Percentiles rank a stretch among this genome's conserved stretches.
These are phyloP conservation scores for Isatis tinctoria DNA, from an alignment of 345 rosid genomes.

Conservation along the genomic window DNA sequence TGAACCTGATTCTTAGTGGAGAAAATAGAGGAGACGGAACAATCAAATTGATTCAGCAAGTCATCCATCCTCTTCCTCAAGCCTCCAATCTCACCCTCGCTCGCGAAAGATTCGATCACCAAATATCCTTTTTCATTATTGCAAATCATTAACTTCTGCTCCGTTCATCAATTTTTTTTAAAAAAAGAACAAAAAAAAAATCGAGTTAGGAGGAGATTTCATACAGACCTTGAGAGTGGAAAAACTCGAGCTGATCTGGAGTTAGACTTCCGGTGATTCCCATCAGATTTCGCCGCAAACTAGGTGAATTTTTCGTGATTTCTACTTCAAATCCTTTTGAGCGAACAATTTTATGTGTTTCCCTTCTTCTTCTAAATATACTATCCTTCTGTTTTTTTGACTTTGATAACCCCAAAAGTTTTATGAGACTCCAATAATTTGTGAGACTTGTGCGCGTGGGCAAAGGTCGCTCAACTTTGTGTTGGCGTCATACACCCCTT, in stretches of 20 bases:
- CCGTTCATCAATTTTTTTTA: neutral
- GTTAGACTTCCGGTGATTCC: constrained; percentile 48
- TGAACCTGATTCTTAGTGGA: constrained; percentile 84
- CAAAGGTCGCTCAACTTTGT: neutral
- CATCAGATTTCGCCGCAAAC: constrained; percentile 33
- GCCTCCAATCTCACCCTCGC: constrained; percentile 47
- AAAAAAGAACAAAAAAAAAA: neutral
- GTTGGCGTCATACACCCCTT: neutral
- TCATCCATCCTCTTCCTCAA: constrained; percentile 70
- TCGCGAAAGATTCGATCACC: constrained; percentile 74
- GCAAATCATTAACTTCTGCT: neutral
- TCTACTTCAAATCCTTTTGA: neutral
- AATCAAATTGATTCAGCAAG: constrained; percentile 62
- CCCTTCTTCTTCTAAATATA: neutral
- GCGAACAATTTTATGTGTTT: neutral
- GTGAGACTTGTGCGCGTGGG: neutral
- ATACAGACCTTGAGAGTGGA: constrained; percentile 43
- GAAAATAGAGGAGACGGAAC: constrained; percentile 65
- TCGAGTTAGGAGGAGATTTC: neutral
- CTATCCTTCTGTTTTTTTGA: neutral
- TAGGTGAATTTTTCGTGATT: neutral
- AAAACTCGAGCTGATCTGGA: constrained; percentile 59
- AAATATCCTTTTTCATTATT: constrained; percentile 48
- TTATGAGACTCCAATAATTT: neutral
- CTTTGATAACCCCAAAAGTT: neutral